phyloP scores from a whole-genome alignment of 768 basidiomycete genomes.

The Mycena epipterygia region DNA sequence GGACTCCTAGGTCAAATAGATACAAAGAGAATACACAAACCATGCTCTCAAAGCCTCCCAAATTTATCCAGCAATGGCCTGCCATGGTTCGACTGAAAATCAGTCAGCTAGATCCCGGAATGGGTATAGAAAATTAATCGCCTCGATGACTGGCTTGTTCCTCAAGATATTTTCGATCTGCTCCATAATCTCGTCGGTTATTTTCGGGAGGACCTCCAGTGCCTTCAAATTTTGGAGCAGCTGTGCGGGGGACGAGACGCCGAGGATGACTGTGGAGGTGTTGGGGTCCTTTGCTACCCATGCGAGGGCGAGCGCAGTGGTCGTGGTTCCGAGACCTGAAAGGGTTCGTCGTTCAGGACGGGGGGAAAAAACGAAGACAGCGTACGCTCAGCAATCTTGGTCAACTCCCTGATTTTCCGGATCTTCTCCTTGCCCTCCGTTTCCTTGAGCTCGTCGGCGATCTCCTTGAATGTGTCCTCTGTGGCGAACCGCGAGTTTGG shows the following conservation, averaged over 20 bases:
- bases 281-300: constrained; percentile 80
- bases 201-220: constrained; percentile 78
- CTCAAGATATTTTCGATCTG: constrained; percentile 79
- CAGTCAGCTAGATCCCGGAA: neutral
- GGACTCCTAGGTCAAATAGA: too few species aligned
- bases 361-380: neutral
- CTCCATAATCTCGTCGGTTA: constrained; percentile 74
- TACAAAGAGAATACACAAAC: too few species aligned
- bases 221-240: constrained; percentile 78
- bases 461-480: constrained; percentile 68
- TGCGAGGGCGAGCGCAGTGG: constrained; percentile 80
- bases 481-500: constrained; percentile 77
- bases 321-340: constrained; percentile 68
- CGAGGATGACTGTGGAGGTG: constrained; percentile 78
- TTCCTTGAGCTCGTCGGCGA: constrained; percentile 64
- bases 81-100: neutral
- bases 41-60: neutral
- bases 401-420: constrained; percentile 76
- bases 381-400: constrained; percentile 72
- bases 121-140: neutral
- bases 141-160: constrained; percentile 54
- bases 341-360: neutral
- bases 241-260: constrained; percentile 74
- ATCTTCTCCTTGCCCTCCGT: constrained; percentile 72
- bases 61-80: neutral